Evolutionary conservation across 768 basidiomycete species (phyloP).

Genomic region (Omphalotus guepiniiformis): DNA sequence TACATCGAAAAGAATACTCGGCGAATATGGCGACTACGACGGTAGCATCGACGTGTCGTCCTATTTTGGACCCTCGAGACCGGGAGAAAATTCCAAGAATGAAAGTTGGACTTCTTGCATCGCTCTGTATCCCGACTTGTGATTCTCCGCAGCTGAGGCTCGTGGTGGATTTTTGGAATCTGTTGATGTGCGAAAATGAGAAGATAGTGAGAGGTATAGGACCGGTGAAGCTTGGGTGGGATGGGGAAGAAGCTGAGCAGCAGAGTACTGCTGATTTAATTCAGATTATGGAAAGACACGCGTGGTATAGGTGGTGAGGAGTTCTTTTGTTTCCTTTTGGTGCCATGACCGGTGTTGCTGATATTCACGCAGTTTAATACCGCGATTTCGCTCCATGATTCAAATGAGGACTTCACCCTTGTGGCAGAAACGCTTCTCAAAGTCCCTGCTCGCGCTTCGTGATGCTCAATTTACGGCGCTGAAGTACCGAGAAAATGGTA

Average conservation of each 20-base stretch:
- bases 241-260: conserved; percentile 10
- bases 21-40: too few relatives aligned
- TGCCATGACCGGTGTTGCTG: not conserved
- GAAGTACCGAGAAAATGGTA: conserved; percentile 19
- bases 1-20: too few relatives aligned
- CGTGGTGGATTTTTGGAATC: conserved; percentile 44
- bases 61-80: too few relatives aligned
- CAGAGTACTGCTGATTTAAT: conserved; percentile 6
- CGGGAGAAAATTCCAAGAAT: conserved; percentile 18
- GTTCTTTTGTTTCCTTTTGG: conserved; percentile 9
- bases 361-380: not conserved
- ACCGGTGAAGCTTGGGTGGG: conserved; percentile 18
- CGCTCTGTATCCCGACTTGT: conserved; percentile 55
- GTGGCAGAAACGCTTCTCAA: conserved; percentile 1
- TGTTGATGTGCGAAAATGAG: conserved; percentile 34
- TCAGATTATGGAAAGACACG: not conserved
- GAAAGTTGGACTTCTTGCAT: conserved; percentile 49
- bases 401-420: not conserved
- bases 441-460: conserved; percentile 29
- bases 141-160: conserved; percentile 53
- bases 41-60: too few relatives aligned
- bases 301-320: not conserved
- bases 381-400: not conserved
- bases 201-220: conserved; percentile 18
- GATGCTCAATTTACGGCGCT: conserved; percentile 28